phyloP scores from a whole-genome alignment of 352 stramenopile genomes.

The Globisporangium acanthophoron region DNA sequence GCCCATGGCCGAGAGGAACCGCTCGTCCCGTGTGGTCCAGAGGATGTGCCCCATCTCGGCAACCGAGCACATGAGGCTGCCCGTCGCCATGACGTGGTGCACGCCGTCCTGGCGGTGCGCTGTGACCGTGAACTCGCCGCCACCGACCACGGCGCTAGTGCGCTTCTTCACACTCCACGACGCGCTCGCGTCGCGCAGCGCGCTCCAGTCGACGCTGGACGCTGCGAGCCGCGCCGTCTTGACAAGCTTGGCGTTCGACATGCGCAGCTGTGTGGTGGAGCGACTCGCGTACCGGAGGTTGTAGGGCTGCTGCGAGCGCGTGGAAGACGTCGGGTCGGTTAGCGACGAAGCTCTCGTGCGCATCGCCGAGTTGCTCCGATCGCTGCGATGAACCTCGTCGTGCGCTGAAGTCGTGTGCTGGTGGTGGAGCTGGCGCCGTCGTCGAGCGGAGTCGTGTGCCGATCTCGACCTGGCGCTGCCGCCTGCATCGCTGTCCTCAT shows the following conservation, averaged over 20 bases:
- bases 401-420: background rate
- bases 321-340: background rate
- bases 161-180: slow-evolving; percentile 6
- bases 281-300: background rate
- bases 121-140: slow-evolving; percentile 10
- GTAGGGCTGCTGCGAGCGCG: background rate
- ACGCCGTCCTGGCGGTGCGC: slow-evolving; percentile 11
- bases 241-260: slow-evolving; percentile 5
- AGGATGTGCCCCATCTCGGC: slow-evolving; percentile 26
- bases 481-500: background rate
- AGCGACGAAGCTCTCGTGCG: background rate
- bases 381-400: background rate
- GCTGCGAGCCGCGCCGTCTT: background rate
- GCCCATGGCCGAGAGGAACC: slow-evolving; percentile 21
- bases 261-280: background rate
- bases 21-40: slow-evolving; percentile 8
- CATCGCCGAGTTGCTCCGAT: background rate
- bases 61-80: slow-evolving; percentile 28
- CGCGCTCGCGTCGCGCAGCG: slow-evolving; percentile 2
- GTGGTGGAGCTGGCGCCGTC: background rate
- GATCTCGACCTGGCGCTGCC: background rate
- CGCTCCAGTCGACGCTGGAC: slow-evolving; percentile 6
- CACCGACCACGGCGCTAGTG: slow-evolving; percentile 4
- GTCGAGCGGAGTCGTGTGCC: background rate
- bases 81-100: slow-evolving; percentile 8